Evolutionary conservation across 1,284 basidiomycete species (phyloP), one percentile per base, ranked within the genome.

Genomic region (Caloboletus firmus): DNA sequence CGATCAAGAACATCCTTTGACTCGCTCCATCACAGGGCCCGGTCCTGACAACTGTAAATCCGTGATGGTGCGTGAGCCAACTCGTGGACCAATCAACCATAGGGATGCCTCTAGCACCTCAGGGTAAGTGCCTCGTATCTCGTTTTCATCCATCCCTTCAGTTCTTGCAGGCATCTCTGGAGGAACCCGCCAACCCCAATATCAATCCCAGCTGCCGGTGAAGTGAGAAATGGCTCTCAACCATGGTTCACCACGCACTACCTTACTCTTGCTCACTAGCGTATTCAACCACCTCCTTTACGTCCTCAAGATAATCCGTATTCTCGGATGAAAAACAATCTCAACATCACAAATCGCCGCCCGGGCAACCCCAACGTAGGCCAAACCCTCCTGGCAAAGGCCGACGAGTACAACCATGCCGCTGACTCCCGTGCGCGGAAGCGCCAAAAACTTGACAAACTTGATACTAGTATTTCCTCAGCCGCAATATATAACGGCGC

Each of bases 61-160:
- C 42, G 18, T 22, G 41, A 44, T 54, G 52, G 51, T 52, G 17
- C 57, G 59, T 41, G 60, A 54, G n/a, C 42, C 55, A 4, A 12
- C 31, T 18, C 15, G 52, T 32, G 48, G 22, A 7, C 58, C 63
- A 52, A 42, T 49, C 41, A 69, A 62, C 59, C 50, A 54, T 42
- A 72, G 70, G 60, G 71, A 71, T 40, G 72, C 71, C 41, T 74
- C 72, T 13, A 54, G 42, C 45, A 20, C 45, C 30, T 54, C 57
- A 7, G n/a, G 30, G 70, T 64, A 50, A 56, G 68, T 57, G 6
- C 18, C 32, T 49, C 20, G 24, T 31, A 32, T 36, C 26, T 34
- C 7, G 48, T 53, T 24, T 37, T 40, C 44, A 28, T 48, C 46
- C 46, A 43, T 47, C 18, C 36, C 18, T 34, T 54, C 46, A 63